Conservation (phyloP, 495 filamentous ascomycete species). For the Penicillium flavigenum region DNA sequence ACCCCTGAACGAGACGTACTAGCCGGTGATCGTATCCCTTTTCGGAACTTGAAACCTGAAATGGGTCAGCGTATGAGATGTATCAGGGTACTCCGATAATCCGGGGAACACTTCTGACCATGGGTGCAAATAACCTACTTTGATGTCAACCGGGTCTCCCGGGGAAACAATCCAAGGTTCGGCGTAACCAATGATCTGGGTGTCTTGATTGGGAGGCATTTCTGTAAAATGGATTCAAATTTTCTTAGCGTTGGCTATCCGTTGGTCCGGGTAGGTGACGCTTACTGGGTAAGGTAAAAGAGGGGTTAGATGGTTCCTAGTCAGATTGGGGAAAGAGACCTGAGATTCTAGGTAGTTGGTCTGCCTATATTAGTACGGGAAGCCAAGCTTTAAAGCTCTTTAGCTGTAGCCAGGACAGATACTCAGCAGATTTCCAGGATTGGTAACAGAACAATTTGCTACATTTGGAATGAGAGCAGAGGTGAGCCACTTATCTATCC, state of each 20-base stretch:
- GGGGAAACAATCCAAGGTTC: conserved; percentile 1
- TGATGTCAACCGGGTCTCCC: conserved; percentile 1
- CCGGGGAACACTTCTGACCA: no score
- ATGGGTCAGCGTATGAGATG: not conserved
- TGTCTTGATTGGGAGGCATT: no score
- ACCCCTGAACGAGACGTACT: not conserved
- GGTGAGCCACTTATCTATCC: conserved; percentile 1
- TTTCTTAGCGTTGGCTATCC: no score
- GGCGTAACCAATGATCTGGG: conserved; percentile 1
- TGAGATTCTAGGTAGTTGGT: not conserved
- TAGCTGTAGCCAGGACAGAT: not conserved
- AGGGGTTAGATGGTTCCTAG: not conserved
- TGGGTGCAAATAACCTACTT: not conserved
- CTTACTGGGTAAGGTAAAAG: not conserved
- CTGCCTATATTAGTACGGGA: not conserved
- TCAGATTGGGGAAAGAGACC: no score
- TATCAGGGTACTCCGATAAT: no score
- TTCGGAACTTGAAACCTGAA: not conserved
- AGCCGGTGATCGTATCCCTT: not conserved
- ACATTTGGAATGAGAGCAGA: conserved; percentile 2
- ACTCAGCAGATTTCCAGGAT: not conserved
- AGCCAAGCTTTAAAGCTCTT: not conserved
- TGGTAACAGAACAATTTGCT: not conserved
- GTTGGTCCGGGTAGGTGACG: not conserved
- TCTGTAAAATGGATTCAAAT: no score